Evolutionary conservation across 148 eudicot genomes (phyloP).

Genomic region (Persicaria tinctoria): DNA sequence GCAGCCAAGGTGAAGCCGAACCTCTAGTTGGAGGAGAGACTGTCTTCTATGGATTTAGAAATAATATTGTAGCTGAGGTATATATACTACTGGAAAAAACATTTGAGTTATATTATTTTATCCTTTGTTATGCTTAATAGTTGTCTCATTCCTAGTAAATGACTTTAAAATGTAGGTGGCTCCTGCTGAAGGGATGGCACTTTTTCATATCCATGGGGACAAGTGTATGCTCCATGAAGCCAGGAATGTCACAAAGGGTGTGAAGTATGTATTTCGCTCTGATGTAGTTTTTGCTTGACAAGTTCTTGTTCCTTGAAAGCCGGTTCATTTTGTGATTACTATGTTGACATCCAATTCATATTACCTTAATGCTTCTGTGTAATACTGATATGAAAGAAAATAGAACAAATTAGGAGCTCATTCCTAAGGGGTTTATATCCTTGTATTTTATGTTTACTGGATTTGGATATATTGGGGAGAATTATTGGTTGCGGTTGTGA

Average conservation of each 20-base stretch:
- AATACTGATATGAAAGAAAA: not conserved
- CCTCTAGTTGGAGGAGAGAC: slow-evolving; percentile 89
- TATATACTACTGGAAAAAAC: not conserved
- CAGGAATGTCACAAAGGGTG: slow-evolving; percentile 69
- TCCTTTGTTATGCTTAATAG: not conserved
- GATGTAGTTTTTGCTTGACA: slow-evolving; percentile 77
- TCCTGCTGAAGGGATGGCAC: slow-evolving; percentile 90
- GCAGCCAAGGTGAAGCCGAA: slow-evolving; percentile 32
- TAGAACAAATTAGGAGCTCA: not conserved
- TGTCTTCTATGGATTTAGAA: slow-evolving; percentile 80
- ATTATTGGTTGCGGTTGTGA: not conserved
- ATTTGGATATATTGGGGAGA: not conserved
- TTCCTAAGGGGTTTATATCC: not conserved
- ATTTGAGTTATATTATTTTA: not conserved
- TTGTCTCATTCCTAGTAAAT: not conserved
- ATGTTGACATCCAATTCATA: not conserved
- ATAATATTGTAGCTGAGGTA: slow-evolving; percentile 81
- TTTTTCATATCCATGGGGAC: slow-evolving; percentile 82
- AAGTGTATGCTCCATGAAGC: slow-evolving; percentile 98
- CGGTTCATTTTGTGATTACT: not conserved
- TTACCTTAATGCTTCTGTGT: not conserved
- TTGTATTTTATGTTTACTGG: not conserved
- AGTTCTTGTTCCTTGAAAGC: slow-evolving; percentile 1
- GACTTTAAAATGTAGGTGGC: slow-evolving; percentile 45
- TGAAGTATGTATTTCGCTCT: slow-evolving; percentile 85